Evolutionary conservation across 2,329 filamentous ascomycete species (phyloP).

Genomic region (Aschersonia sp.): DNA sequence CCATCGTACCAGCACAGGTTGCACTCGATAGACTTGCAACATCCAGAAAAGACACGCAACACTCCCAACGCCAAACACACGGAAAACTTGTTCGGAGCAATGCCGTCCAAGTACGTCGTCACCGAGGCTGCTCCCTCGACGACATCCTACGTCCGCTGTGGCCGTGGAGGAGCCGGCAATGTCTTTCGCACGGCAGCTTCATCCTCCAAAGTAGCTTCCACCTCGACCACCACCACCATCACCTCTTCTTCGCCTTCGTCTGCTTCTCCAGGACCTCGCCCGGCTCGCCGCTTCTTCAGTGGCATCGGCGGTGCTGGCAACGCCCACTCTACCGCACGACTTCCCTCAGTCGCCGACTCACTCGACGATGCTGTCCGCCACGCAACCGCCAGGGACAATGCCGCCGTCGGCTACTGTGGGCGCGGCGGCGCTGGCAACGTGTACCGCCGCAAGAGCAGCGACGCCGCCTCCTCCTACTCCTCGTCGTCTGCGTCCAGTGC

Average conservation of each 20-base stretch:
- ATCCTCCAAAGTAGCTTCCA: constrained; percentile 21
- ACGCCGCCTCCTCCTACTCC: constrained; percentile 12
- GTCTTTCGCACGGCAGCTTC: constrained; percentile 28
- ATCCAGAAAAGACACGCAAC: no score
- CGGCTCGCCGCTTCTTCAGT: constrained; percentile 39
- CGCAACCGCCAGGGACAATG: constrained; percentile 24
- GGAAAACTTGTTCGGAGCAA: not conserved
- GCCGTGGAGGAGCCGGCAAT: constrained; percentile 43
- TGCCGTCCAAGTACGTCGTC: constrained; percentile 14
- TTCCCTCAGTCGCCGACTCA: constrained; percentile 26
- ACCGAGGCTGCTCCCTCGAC: constrained; percentile 17
- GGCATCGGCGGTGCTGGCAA: constrained; percentile 57
- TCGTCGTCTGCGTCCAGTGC: constrained; percentile 4
- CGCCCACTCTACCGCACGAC: constrained; percentile 29
- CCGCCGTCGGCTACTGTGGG: constrained; percentile 45
- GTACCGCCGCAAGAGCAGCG: constrained; percentile 37
- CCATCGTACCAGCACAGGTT: no score
- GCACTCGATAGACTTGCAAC: no score
- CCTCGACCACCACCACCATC: constrained; percentile 24
- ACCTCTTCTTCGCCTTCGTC: constrained; percentile 11
- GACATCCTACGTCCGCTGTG: constrained; percentile 28
- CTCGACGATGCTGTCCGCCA: constrained; percentile 32
- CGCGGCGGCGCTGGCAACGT: constrained; percentile 51
- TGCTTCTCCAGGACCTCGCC: not conserved
- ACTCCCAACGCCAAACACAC: no score